Evolutionary conservation across 2,329 filamentous ascomycete genomes (phyloP).

Genomic region (Fusarium buxicola): DNA sequence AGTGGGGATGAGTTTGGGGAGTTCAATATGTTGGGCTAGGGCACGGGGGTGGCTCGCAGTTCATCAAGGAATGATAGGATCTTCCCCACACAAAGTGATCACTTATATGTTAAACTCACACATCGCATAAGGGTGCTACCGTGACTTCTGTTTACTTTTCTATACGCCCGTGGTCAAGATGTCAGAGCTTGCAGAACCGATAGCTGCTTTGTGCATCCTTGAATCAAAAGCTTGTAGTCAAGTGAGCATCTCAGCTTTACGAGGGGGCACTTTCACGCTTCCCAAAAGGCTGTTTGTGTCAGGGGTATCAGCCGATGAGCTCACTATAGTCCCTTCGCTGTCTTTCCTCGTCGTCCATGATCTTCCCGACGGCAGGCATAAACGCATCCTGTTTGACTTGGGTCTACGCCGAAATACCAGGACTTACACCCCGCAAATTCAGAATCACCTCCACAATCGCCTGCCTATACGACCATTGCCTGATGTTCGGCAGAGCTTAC

Average conservation of each 20-base stretch:
- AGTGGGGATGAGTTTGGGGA: no score
- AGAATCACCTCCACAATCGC: not conserved
- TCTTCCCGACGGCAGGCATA: not conserved
- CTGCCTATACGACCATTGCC: not conserved
- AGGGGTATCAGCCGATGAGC: not conserved
- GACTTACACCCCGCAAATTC: not conserved
- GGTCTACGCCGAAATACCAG: not conserved
- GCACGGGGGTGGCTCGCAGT: no score
- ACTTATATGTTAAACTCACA: no score
- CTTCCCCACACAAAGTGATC: no score
- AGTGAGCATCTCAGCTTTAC: not conserved
- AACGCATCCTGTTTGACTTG: constrained; percentile 9
- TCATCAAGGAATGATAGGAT: no score
- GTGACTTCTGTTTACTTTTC: no score
- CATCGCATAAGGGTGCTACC: no score
- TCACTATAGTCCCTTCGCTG: constrained; percentile 12
- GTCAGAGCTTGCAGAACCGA: not conserved
- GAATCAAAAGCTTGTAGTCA: not conserved
- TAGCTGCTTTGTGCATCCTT: not conserved
- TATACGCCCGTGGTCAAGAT: no score
- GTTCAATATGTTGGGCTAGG: no score
- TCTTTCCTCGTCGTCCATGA: constrained; percentile 11
- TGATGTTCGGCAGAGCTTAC: not conserved
- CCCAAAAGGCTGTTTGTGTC: constrained; percentile 17
- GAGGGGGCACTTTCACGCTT: constrained; percentile 13